Evolutionary conservation across 257 asterid genomes (phyloP).

Genomic region (Plantago elongata): DNA sequence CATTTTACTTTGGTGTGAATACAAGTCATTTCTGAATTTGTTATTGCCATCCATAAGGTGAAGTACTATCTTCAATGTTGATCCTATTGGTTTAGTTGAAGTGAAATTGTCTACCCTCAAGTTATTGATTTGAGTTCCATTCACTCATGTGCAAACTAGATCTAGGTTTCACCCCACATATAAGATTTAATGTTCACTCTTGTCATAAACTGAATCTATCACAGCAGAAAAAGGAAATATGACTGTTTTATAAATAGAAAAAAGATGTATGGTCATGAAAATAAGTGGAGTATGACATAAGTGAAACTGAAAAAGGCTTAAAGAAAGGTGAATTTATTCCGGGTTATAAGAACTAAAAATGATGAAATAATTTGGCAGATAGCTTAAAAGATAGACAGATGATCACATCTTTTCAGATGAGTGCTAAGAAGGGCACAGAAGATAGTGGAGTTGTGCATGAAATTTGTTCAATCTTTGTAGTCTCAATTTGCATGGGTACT

Average conservation of each 20-base stretch:
- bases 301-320: conserved; percentile 14
- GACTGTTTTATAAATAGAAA: background rate
- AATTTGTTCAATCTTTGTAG: background rate
- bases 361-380: conserved; percentile 39
- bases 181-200: background rate
- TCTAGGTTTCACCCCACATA: background rate
- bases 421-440: conserved; percentile 30
- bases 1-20: conserved; percentile 24
- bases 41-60: background rate
- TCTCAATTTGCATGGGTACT: conserved; percentile 24
- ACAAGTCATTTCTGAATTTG: conserved; percentile 27
- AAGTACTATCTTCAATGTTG: background rate
- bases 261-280: conserved; percentile 2
- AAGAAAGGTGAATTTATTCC: conserved; percentile 7
- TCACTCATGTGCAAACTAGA: background rate
- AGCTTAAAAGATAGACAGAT: conserved; percentile 26
- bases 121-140: background rate
- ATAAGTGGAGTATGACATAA: conserved; percentile 3
- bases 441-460: conserved; percentile 26
- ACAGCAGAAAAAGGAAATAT: background rate
- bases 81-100: background rate
- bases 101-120: background rate
- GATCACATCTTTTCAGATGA: conserved; percentile 43
- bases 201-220: too few relatives aligned
- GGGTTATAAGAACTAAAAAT: conserved; percentile 11